Conservation (phyloP, 1,284 basidiomycete species). For the Marasmius tenuissimus region DNA sequence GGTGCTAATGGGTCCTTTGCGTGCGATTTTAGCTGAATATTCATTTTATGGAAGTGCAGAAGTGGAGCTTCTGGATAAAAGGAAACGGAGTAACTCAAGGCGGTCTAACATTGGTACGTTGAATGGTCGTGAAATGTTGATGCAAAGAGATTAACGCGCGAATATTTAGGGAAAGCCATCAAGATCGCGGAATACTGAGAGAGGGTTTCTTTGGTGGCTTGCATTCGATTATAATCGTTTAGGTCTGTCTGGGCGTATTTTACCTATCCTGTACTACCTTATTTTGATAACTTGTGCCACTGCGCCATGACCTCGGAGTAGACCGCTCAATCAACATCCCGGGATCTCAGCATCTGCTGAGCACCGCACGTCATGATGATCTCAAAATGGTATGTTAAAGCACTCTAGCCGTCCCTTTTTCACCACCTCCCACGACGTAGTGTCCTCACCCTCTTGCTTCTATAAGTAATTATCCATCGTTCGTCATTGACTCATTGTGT, state of each 20-base stretch:
- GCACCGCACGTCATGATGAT: too few relatives aligned
- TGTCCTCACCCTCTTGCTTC: too few relatives aligned
- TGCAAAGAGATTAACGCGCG: too few relatives aligned
- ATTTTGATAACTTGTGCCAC: background rate
- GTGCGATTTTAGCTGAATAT: conserved; percentile 28
- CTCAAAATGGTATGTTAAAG: too few relatives aligned
- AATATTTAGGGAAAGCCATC: background rate
- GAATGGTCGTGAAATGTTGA: background rate
- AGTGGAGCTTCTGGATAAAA: conserved; percentile 60
- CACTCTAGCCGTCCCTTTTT: too few relatives aligned
- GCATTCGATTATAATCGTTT: background rate
- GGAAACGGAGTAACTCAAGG: conserved; percentile 38
- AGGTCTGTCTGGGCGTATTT: background rate
- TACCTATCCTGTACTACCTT: background rate
- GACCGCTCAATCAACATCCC: too few relatives aligned
- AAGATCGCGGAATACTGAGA: background rate
- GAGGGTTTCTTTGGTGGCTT: background rate
- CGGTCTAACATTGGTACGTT: conserved; percentile 61
- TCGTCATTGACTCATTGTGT: too few relatives aligned
- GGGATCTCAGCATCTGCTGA: too few relatives aligned
- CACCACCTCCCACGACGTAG: too few relatives aligned
- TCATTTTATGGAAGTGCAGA: conserved; percentile 88
- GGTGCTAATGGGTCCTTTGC: conserved; percentile 4
- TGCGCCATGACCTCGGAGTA: too few relatives aligned
- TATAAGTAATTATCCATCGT: too few relatives aligned